Conservation (phyloP, 768 basidiomycete species). For the Tulasnella sp. region DNA sequence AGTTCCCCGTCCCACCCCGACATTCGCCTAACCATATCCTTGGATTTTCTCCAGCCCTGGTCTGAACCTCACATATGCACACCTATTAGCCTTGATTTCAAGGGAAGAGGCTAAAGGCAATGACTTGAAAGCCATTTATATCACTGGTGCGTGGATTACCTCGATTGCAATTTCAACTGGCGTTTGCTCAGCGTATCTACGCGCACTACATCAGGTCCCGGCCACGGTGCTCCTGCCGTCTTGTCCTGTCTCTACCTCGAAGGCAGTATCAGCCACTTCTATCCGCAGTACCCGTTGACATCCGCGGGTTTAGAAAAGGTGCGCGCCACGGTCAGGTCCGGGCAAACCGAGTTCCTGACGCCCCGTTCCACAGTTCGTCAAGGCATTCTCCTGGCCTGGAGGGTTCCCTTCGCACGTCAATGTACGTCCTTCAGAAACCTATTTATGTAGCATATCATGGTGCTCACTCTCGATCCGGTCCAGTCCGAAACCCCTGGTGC, state of each 20-base stretch:
- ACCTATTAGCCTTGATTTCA: conserved; percentile 50
- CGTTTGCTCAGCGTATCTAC: neutral
- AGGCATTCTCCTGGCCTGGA: conserved; percentile 72
- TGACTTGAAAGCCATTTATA: conserved; percentile 61
- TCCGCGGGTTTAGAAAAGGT: conserved; percentile 45
- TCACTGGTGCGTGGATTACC: conserved; percentile 67
- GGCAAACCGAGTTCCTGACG: conserved; percentile 34
- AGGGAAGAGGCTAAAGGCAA: conserved; percentile 44
- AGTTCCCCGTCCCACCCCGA: neutral
- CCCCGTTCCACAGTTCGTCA: conserved; percentile 55
- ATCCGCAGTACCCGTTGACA: conserved; percentile 41
- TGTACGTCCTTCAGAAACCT: conserved; percentile 30
- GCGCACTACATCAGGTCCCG: conserved; percentile 35
- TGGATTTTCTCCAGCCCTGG: conserved; percentile 56
- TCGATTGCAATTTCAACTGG: neutral
- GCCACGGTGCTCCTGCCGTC: conserved; percentile 83
- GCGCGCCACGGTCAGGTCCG: conserved; percentile 36
- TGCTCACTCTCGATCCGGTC: neutral
- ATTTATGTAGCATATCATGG: neutral
- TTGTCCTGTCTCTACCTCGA: conserved; percentile 86
- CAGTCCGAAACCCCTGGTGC: conserved; percentile 83
- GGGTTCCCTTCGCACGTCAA: conserved; percentile 70
- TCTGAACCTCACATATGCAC: conserved; percentile 64
- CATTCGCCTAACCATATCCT: conserved; percentile 22
- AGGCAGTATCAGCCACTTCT: conserved; percentile 41